phyloP scores from a whole-genome alignment of 139 green algal genomes.

The Chlorella sorokiniana region DNA sequence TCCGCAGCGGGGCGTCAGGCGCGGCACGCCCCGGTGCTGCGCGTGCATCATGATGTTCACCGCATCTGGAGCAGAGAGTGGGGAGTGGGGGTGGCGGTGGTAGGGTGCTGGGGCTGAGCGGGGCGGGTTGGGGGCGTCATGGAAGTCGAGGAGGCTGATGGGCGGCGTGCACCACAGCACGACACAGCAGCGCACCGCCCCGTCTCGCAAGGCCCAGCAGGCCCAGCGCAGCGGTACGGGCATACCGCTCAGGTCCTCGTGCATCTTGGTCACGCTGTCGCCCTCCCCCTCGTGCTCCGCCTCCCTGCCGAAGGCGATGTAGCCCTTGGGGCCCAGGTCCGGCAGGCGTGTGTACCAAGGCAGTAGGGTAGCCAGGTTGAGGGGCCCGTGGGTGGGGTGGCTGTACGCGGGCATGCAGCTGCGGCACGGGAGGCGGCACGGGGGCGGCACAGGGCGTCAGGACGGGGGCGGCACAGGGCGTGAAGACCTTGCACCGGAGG shows the following conservation, averaged over 20 bases:
- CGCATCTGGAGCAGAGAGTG: slow-evolving; percentile 49
- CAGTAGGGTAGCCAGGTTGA: slow-evolving; percentile 62
- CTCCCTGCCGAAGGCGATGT: slow-evolving; percentile 63
- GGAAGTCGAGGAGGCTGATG: neutral
- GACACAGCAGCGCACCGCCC: neutral
- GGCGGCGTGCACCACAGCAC: neutral
- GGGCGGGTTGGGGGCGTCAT: neutral
- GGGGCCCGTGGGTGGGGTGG: slow-evolving; percentile 52
- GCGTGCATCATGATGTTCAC: slow-evolving; percentile 67
- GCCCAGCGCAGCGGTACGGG: neutral
- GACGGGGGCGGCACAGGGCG: neutral
- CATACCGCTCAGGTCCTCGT: slow-evolving; percentile 76
- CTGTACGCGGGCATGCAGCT: slow-evolving; percentile 57
- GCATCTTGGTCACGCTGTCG: slow-evolving; percentile 89
- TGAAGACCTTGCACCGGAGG: too few species aligned
- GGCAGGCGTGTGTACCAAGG: slow-evolving; percentile 37
- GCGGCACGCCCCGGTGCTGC: slow-evolving; percentile 18
- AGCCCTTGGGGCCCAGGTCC: slow-evolving; percentile 76
- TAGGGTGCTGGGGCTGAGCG: too few species aligned
- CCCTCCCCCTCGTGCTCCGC: slow-evolving; percentile 63
- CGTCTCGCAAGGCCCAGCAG: neutral
- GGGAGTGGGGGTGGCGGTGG: too few species aligned
- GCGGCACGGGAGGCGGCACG: neutral
- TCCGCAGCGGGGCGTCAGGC: slow-evolving; percentile 42
- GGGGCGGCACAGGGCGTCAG: neutral